These are phyloP conservation scores for Hysterium pulicare DNA, from an alignment of 2,329 filamentous ascomycete species.

Conservation along the genomic window DNA sequence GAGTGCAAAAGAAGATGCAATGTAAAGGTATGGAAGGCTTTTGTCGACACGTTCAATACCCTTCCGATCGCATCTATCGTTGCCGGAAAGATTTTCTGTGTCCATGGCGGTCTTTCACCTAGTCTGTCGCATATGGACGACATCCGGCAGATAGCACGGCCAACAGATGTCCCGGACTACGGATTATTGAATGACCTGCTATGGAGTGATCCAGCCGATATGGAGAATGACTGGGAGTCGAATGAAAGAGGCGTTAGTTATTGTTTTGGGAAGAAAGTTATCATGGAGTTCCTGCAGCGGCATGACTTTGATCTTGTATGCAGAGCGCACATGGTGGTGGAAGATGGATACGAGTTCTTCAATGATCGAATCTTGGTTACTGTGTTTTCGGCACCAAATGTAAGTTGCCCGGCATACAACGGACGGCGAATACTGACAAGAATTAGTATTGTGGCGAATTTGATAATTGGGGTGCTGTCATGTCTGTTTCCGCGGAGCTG, in stretches of 20 bases:
- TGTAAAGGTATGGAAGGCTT: slow-evolving; percentile 97
- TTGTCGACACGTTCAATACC: slow-evolving; percentile 94
- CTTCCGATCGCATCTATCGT: slow-evolving; percentile 95
- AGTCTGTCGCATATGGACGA: slow-evolving; percentile 96
- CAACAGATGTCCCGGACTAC: slow-evolving; percentile 96
- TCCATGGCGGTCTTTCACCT: slow-evolving; percentile 90
- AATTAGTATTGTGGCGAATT: slow-evolving; percentile 95
- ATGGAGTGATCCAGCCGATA: slow-evolving; percentile 97
- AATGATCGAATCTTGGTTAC: slow-evolving; percentile 92
- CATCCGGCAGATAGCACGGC: slow-evolving; percentile 90
- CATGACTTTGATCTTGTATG: slow-evolving; percentile 98
- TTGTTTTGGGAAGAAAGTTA: slow-evolving; percentile 97
- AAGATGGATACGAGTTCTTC: slow-evolving; percentile 99
- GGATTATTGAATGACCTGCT: slow-evolving; percentile 90
- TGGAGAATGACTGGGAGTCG: slow-evolving; percentile 97
- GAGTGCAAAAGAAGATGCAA: slow-evolving; percentile 96
- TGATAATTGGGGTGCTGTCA: slow-evolving; percentile 98
- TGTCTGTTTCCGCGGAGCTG: slow-evolving; percentile 92
- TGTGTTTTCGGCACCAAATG: slow-evolving; percentile 95
- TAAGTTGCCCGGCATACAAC: slow-evolving; percentile 51
- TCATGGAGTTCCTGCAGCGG: slow-evolving; percentile 87
- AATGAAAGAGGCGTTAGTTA: slow-evolving; percentile 97
- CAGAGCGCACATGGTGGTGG: slow-evolving; percentile 97
- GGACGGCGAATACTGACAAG: slow-evolving; percentile 14
- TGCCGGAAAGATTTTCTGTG: slow-evolving; percentile 95